Evolutionary conservation across 768 basidiomycete species (phyloP).

Genomic region (Trametes gibbosa): DNA sequence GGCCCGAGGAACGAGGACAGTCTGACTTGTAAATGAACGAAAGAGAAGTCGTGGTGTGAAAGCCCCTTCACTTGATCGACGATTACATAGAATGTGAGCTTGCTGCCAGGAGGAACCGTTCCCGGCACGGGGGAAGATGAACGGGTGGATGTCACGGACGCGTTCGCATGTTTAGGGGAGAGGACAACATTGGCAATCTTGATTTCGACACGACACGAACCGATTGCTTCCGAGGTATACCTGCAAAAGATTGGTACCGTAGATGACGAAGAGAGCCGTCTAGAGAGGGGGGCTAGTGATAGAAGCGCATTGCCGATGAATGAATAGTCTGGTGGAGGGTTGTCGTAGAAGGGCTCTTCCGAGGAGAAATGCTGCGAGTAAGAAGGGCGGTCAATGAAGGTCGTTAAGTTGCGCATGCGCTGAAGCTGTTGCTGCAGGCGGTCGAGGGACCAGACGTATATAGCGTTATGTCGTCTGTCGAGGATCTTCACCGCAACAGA

Average conservation of each 20-base stretch:
- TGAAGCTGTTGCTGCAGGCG: slow-evolving; percentile 85
- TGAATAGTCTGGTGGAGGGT: slow-evolving; percentile 83
- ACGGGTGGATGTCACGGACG: slow-evolving; percentile 66
- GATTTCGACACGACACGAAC: slow-evolving; percentile 86
- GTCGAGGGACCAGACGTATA: slow-evolving; percentile 90
- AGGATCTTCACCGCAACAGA: slow-evolving; percentile 88
- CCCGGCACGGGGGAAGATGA: slow-evolving; percentile 73
- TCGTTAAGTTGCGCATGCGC: slow-evolving; percentile 90
- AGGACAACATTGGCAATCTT: slow-evolving; percentile 72
- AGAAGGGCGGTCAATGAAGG: slow-evolving; percentile 87
- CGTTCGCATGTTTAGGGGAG: slow-evolving; percentile 55
- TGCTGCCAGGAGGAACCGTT: slow-evolving; percentile 68
- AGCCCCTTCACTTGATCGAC: slow-evolving; percentile 88
- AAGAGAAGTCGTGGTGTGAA: slow-evolving; percentile 85
- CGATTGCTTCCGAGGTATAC: slow-evolving; percentile 94
- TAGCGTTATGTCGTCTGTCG: slow-evolving; percentile 81
- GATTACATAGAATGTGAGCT: slow-evolving; percentile 79
- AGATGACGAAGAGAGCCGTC: slow-evolving; percentile 70
- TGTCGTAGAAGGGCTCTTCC: slow-evolving; percentile 91
- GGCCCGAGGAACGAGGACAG: slow-evolving; percentile 84
- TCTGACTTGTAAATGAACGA: slow-evolving; percentile 83
- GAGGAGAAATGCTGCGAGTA: slow-evolving; percentile 94
- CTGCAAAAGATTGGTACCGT: slow-evolving; percentile 88
- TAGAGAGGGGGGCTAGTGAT: slow-evolving; percentile 77
- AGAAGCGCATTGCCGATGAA: slow-evolving; percentile 88